Base-by-base conservation (phyloP, 345 rosid species). In the Luvunga scandens region DNA sequence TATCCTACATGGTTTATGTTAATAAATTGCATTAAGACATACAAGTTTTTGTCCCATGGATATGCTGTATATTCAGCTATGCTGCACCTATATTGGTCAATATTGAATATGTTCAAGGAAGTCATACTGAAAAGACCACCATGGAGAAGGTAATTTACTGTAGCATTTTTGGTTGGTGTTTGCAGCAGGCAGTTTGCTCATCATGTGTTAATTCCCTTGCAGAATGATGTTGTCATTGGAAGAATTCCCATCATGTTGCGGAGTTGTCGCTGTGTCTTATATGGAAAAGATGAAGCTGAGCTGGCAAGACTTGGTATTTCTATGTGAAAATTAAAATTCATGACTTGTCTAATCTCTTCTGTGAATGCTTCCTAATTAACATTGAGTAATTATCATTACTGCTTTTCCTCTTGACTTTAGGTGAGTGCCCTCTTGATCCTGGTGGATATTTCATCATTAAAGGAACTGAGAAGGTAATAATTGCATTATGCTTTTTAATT, bases 341-440 rank as follows among this genome's bases (percentile, higher is more conserved):
- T 71, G 21, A 27, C 34, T 56, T 45, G 24, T 69, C 18, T 19
- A 21, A 63, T 59, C 57, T 42, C 28, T 64, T 42, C 13, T 63
- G 57, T 48, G 4, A n/a, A 27, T 63, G 31, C 28, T 33, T 73
- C 73, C n/a, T 72, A 59, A 60, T 66, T 50, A 71, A 68, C 79
- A 19, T 77, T 73, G 55, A 21, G 9, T 30, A 19, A 12, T 38
- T 56, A 19, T 9, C 64, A 27, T 73, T 16, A 31, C 38, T 13
- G 18, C 66, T 72, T 65, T 65, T 69, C 28, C 42, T 63, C 73
- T 77, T 81, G 81, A 9, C 50, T 79, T 77, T 66, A 95, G 99
- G 99, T 80, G 99, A 95, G 86, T 95, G 99, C 80, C 99, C 98
- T 81, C 92, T 92, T 68, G 99, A 95, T 80, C 97, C 98, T 67